Conservation (phyloP, 23 red algal genomes). For the Rhodosorus marinus region DNA sequence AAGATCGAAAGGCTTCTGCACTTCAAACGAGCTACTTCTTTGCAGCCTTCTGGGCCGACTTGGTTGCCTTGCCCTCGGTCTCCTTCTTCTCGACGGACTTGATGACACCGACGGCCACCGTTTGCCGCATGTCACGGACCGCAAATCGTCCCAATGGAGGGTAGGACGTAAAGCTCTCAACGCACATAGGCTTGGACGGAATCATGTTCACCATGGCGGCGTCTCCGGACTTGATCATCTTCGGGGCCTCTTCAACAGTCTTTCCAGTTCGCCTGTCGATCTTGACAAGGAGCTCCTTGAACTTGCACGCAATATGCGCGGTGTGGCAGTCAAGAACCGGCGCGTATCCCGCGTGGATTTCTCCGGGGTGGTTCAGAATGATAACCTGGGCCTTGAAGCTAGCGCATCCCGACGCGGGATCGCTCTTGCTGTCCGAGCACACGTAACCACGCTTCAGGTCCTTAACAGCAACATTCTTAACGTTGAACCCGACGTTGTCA, state of each 20-base stretch:
- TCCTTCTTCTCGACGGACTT: slow-evolving; percentile 49
- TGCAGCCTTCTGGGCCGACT: slow-evolving; percentile 31
- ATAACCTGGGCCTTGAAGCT: slow-evolving; percentile 82
- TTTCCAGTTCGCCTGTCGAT: slow-evolving; percentile 90
- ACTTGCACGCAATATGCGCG: slow-evolving; percentile 75
- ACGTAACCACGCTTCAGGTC: slow-evolving; percentile 93
- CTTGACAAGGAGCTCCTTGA: slow-evolving; percentile 27
- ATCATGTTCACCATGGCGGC: slow-evolving; percentile 40
- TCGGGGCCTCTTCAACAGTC: slow-evolving; percentile 20
- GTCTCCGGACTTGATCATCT: slow-evolving; percentile 30
- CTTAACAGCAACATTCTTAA: slow-evolving; percentile 79
- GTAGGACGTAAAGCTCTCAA: slow-evolving; percentile 28
- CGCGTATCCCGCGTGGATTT: slow-evolving; percentile 91
- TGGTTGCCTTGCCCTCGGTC: slow-evolving; percentile 27
- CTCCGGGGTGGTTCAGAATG: slow-evolving; percentile 93
- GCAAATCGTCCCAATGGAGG: slow-evolving; percentile 42
- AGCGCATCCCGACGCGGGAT: slow-evolving; percentile 34
- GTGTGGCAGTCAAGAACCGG: slow-evolving; percentile 79
- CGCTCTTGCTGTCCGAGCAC: slow-evolving; percentile 46
- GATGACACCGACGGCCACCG: slow-evolving; percentile 48
- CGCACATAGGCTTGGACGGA: slow-evolving; percentile 40
- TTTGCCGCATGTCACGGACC: slow-evolving; percentile 43
- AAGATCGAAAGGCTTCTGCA: too few relatives aligned
- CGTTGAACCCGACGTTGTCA: slow-evolving; percentile 98
- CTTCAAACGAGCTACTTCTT: too few relatives aligned